phyloP scores from a whole-genome alignment of 371 early-diverging fungal genomes.

The Mucor saturninus region DNA sequence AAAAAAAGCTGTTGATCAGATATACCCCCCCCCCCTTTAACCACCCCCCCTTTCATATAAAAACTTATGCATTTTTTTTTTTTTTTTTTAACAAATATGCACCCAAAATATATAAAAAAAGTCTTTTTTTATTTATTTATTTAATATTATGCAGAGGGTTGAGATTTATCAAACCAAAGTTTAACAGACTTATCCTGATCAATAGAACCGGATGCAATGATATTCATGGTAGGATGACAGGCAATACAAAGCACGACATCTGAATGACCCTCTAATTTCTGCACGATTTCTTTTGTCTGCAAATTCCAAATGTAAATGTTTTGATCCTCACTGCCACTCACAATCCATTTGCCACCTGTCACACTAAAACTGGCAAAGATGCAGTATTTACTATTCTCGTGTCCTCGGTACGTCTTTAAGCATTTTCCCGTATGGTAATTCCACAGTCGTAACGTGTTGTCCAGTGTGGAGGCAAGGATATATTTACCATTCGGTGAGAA shows the following conservation, averaged over 20 bases:
- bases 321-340: constrained; percentile 94
- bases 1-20: constrained; percentile 1
- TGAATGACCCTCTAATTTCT: constrained; percentile 89
- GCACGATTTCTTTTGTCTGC: constrained; percentile 93
- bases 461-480: constrained; percentile 92
- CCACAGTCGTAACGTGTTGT: constrained; percentile 95
- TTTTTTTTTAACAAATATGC: background rate
- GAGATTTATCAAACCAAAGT: constrained; percentile 76
- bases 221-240: constrained; percentile 93
- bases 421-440: constrained; percentile 92
- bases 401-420: constrained; percentile 92
- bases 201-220: constrained; percentile 94
- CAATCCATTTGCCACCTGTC: constrained; percentile 95
- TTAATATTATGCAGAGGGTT: constrained; percentile 30
- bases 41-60: constrained; percentile 1
- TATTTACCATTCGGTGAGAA: constrained; percentile 99
- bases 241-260: constrained; percentile 93
- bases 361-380: constrained; percentile 92
- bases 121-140: background rate
- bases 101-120: background rate
- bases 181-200: constrained; percentile 91
- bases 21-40: constrained; percentile 4
- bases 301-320: constrained; percentile 95
- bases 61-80: background rate
- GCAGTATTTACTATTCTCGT: constrained; percentile 90